phyloP scores from a whole-genome alignment of 2,329 filamentous ascomycete genomes.

The Verticillium isaacii region DNA sequence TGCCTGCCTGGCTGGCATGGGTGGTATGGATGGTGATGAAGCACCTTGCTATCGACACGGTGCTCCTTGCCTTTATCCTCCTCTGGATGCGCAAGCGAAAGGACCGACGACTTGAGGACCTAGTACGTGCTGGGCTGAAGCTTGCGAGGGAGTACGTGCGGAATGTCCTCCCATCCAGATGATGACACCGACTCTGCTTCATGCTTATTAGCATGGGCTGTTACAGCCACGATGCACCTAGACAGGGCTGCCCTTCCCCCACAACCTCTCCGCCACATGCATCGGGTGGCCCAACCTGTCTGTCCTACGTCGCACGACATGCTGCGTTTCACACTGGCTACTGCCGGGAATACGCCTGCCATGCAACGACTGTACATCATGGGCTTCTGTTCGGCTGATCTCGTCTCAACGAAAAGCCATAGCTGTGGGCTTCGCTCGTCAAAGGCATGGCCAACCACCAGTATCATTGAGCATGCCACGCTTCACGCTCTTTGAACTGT shows the following conservation, averaged over 20 bases:
- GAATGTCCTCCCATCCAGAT: slow-evolving; percentile 54
- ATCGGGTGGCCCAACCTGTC: too few relatives aligned
- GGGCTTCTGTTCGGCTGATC: too few relatives aligned
- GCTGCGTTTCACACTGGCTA: too few relatives aligned
- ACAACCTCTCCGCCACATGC: too few relatives aligned
- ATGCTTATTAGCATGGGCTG: neutral
- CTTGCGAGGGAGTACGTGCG: slow-evolving; percentile 55
- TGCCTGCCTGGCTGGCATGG: slow-evolving; percentile 68
- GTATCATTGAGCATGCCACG: too few relatives aligned
- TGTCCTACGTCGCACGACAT: too few relatives aligned
- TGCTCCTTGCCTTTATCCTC: slow-evolving; percentile 60
- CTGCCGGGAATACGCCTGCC: too few relatives aligned
- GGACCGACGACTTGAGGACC: slow-evolving; percentile 67
- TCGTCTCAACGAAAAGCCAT: too few relatives aligned
- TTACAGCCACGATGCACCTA: neutral
- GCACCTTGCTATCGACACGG: slow-evolving; percentile 68
- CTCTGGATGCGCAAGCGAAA: slow-evolving; percentile 69
- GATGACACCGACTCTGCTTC: slow-evolving; percentile 18
- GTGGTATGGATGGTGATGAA: slow-evolving; percentile 64
- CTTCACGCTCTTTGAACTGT: too few relatives aligned
- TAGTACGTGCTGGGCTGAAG: slow-evolving; percentile 60
- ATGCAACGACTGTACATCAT: too few relatives aligned
- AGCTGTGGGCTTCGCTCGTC: too few relatives aligned
- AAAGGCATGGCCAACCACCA: too few relatives aligned
- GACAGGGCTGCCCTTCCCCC: neutral